Conservation (phyloP, 2,329 filamentous ascomycete genomes). For the Fusarium secorum region DNA sequence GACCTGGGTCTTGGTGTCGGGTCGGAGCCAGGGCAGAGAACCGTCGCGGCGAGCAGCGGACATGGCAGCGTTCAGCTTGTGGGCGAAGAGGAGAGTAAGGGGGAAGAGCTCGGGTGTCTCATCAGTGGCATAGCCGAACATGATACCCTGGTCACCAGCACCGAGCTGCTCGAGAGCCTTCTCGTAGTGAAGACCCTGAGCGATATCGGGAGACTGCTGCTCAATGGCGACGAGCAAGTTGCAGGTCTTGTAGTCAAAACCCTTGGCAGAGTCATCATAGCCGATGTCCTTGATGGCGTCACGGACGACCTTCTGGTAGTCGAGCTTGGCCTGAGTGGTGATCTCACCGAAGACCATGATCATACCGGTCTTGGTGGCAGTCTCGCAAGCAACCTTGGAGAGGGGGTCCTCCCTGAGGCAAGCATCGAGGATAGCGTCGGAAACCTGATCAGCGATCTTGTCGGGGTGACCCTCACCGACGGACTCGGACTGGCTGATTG, state of each 20-base stretch:
- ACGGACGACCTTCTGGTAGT: conserved; percentile 99
- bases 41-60: conserved; percentile 87
- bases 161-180: conserved; percentile 97
- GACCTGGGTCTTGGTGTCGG: conserved; percentile 99
- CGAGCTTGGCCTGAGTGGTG: conserved; percentile 91
- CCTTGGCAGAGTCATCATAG: conserved; percentile 96
- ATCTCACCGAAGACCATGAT: conserved; percentile 99
- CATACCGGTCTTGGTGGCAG: conserved; percentile 99
- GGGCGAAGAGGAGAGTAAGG: conserved; percentile 89
- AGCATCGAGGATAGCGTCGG: conserved; percentile 97
- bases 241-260: conserved; percentile 99
- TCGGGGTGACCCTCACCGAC: conserved; percentile 92
- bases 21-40: conserved; percentile 89
- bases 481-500: conserved; percentile 73
- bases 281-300: conserved; percentile 97
- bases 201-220: conserved; percentile 98
- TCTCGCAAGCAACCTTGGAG: conserved; percentile 99
- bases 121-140: conserved; percentile 99
- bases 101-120: conserved; percentile 98
- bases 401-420: conserved; percentile 93
- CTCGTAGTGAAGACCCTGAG: conserved; percentile 98
- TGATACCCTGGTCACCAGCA: conserved; percentile 99
- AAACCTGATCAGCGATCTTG: conserved; percentile 98
- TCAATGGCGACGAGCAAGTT: conserved; percentile 99
- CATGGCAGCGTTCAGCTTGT: conserved; percentile 98